phyloP scores from a whole-genome alignment of 495 filamentous ascomycete species.

The Lichenothelia convexa region DNA sequence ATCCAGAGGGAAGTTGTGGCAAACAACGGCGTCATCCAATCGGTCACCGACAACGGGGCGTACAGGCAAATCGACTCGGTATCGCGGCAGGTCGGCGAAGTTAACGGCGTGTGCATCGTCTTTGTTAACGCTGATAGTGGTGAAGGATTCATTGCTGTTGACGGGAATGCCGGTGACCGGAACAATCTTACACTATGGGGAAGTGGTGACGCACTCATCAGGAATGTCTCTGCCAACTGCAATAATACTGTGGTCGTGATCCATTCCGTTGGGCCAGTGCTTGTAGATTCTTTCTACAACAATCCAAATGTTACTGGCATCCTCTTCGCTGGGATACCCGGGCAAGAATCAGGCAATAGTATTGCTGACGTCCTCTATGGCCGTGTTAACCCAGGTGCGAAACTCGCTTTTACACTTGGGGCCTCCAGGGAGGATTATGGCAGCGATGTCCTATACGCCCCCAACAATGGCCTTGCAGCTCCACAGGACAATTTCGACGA shows the following conservation, averaged over 20 bases:
- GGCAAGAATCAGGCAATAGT: constrained; percentile 82
- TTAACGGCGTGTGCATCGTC: constrained; percentile 44
- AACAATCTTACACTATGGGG: constrained; percentile 87
- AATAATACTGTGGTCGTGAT: constrained; percentile 89
- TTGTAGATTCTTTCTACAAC: constrained; percentile 58
- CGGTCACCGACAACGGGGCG: constrained; percentile 60
- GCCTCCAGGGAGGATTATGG: constrained; percentile 56
- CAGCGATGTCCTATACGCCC: constrained; percentile 49
- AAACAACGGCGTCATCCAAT: constrained; percentile 45
- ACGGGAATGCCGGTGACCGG: constrained; percentile 74
- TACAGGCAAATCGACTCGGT: constrained; percentile 37
- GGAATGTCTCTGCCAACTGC: constrained; percentile 54
- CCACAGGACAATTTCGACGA: constrained; percentile 74
- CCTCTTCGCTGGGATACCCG: constrained; percentile 81
- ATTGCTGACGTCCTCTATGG: constrained; percentile 86
- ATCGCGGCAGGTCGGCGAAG: constrained; percentile 40
- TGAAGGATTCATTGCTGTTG: constrained; percentile 70
- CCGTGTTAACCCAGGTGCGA: constrained; percentile 65
- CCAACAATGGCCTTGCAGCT: constrained; percentile 48
- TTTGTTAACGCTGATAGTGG: constrained; percentile 81
- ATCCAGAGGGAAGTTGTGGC: constrained; percentile 53
- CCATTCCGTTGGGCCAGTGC: constrained; percentile 66
- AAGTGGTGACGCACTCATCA: constrained; percentile 60
- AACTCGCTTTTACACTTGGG: constrained; percentile 80
- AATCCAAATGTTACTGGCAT: constrained; percentile 90